phyloP scores from a whole-genome alignment of 331 rosid species.

The Rhamnella rubrinervis region DNA sequence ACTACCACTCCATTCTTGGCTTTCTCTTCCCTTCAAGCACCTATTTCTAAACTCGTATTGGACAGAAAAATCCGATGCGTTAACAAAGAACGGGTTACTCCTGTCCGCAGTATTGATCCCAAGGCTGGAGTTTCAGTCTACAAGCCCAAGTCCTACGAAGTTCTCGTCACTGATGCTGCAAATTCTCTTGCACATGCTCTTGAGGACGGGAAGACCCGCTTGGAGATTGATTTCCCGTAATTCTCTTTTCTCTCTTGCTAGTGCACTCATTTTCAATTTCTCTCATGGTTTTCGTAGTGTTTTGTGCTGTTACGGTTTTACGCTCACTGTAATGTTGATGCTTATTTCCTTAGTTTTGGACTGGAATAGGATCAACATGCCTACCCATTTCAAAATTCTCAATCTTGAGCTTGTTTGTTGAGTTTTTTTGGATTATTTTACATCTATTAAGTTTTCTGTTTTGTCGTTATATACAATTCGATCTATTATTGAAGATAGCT shows the following conservation, averaged over 20 bases:
- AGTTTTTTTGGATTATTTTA: background rate
- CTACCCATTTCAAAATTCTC: background rate
- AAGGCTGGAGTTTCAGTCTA: constrained; percentile 73
- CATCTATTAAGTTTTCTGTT: background rate
- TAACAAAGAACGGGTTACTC: constrained; percentile 27
- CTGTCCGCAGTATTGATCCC: constrained; percentile 32
- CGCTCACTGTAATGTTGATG: background rate
- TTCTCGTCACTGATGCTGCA: constrained; percentile 77
- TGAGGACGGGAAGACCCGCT: constrained; percentile 63
- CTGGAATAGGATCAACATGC: background rate
- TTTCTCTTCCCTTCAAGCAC: constrained; percentile 18
- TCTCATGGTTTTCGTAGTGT: background rate
- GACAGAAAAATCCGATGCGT: constrained; percentile 41
- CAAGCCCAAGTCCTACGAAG: constrained; percentile 86
- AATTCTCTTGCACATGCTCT: constrained; percentile 76
- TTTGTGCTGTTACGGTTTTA: background rate
- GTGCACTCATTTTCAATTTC: background rate
- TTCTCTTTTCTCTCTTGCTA: background rate
- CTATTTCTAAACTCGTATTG: background rate
- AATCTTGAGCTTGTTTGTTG: background rate
- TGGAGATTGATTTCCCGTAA: constrained; percentile 97
- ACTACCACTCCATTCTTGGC: background rate
- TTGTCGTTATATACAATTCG: background rate
- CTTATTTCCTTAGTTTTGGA: constrained; percentile 5
- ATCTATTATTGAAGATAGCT: background rate